Percentiles rank a stretch among this genome's conserved stretches.
Evolutionary conservation across 495 filamentous ascomycete species (phyloP).

Genomic region (Annulohypoxylon maeteangense): DNA sequence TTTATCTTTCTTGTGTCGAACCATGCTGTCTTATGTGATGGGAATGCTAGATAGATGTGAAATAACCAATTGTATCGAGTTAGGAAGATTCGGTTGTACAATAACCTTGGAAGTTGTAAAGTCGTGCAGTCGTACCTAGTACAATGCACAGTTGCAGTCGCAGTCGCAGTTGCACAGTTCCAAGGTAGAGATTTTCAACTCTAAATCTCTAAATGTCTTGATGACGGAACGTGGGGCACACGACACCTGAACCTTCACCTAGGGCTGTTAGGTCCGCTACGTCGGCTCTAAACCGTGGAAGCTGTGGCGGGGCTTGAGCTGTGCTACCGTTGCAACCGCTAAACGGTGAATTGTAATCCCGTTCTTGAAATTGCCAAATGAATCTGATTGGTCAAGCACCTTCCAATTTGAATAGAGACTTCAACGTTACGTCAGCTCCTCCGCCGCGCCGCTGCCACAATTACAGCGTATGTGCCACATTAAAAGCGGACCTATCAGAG

Average conservation of each 20-base stretch:
- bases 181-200: too few species aligned
- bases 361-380: background rate
- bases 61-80: background rate
- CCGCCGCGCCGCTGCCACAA: slow-evolving; percentile 20
- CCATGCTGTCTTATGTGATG: slow-evolving; percentile 64
- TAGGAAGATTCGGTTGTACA: background rate
- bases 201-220: slow-evolving; percentile 15
- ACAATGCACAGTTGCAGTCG: too few species aligned
- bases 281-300: too few species aligned
- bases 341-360: slow-evolving; percentile 22
- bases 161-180: too few species aligned
- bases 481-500: background rate
- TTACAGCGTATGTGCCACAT: slow-evolving; percentile 16
- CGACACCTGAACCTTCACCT: slow-evolving; percentile 8
- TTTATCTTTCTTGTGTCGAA: slow-evolving; percentile 94
- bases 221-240: slow-evolving; percentile 34
- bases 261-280: background rate
- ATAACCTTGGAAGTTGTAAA: too few species aligned
- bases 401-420: background rate
- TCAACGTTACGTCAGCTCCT: slow-evolving; percentile 25
- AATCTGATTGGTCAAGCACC: slow-evolving; percentile 15
- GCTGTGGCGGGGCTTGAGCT: slow-evolving; percentile 14
- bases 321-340: background rate
- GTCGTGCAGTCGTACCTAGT: too few species aligned
- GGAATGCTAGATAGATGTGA: background rate